phyloP scores from a whole-genome alignment of 2,329 filamentous ascomycete genomes.

The Fusarium tupiense region DNA sequence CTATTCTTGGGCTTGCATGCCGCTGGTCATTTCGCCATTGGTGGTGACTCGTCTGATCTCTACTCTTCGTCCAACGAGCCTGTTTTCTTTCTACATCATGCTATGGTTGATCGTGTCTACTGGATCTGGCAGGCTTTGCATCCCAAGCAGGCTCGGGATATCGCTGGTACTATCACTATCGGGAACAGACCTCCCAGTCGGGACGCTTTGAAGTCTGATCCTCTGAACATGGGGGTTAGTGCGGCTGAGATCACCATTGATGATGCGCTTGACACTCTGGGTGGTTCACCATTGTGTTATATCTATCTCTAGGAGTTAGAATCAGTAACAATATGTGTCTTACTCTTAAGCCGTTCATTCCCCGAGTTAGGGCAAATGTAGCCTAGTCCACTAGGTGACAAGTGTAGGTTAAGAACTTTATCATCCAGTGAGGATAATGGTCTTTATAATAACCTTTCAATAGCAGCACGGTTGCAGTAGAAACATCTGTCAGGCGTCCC shows the following conservation, averaged over 20 bases:
- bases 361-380: neutral
- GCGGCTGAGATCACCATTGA: neutral
- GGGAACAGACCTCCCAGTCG: neutral
- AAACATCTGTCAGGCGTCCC: neutral
- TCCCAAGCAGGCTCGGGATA: neutral
- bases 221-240: neutral
- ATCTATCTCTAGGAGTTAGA: neutral
- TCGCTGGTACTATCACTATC: constrained; percentile 10
- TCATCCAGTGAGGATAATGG: neutral
- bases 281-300: neutral
- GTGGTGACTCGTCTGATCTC: constrained; percentile 7
- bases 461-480: neutral
- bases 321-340: too few relatives aligned
- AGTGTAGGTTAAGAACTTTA: accelerated
- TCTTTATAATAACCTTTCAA: accelerated
- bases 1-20: neutral
- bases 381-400: neutral
- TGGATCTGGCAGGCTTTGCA: constrained; percentile 16
- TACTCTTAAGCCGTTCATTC: neutral
- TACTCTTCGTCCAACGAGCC: constrained; percentile 11
- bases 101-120: constrained; percentile 7
- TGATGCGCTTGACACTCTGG: neutral
- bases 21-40: constrained; percentile 3
- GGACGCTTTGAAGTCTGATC: neutral
- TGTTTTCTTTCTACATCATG: constrained; percentile 1